Base-by-base conservation (phyloP, 306 rosid genomes). In the Prinsepia uniflora region DNA sequence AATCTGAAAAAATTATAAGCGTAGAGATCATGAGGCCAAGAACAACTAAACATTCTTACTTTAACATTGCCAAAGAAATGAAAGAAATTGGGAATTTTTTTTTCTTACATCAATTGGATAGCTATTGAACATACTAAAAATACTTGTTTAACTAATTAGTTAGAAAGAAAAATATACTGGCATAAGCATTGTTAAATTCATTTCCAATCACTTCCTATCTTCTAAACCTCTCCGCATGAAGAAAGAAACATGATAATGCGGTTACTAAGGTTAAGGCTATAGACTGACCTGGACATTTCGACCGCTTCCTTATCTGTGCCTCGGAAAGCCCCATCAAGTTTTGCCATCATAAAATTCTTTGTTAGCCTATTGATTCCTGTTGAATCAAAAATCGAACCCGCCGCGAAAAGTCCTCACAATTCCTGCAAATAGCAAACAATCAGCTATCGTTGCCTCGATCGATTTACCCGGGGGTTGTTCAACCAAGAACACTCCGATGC, bases 231-330 rank as follows among this genome's bases (percentile, higher is more conserved):
- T 14, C 14, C 34, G 68, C 30, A 40, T 34, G 55, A 43, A 68
- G 70, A 70, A 70, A 52, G 6, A 58, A 47, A 13, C 5, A 50
- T 6, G 44, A 70, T 40, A 72, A 60, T 54, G 56, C 39, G 59
- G 68, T 50, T 11, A 65, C 50, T 36, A 9, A 22, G 65, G 54
- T 34, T 34, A 48, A 52, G 62, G 43, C 52, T 44, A 78, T 69
- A 44, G 67, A 76, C 79, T 54, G 46, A 94, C 98, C 96, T 87
- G 22, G 95, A 85, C 98, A 94, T 90, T 72, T 94, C 96, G 79
- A 94, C 92, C 70, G 96, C 96, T 71, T 92, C 95, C 80, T 74
- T 75, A 81, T 87, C 96, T 44, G 96, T 84, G 75, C 96, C 97
- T 70, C 82, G 83, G 53, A 85, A 86, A 79, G 98, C 96, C 22